Percentiles rank a stretch among this genome's conserved stretches.
These are phyloP conservation scores for Kentomonas sorsogonicus DNA, from an alignment of 208 protist species.

Conservation along the genomic window DNA sequence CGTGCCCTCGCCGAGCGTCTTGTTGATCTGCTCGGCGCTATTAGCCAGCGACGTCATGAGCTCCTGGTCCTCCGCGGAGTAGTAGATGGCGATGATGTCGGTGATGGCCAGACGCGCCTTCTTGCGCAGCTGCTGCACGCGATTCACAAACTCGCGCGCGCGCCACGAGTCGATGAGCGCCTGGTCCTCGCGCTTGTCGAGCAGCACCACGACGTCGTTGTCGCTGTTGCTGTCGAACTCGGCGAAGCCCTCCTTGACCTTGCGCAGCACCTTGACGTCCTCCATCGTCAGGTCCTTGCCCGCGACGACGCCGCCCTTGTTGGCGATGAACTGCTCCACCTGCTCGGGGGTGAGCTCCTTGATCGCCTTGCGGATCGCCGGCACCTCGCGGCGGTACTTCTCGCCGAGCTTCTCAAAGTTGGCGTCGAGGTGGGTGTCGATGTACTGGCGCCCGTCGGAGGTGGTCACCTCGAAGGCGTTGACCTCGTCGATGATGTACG, in stretches of 20 bases:
- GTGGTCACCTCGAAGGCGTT: slow-evolving; percentile 86
- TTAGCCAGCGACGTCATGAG: slow-evolving; percentile 66
- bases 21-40: slow-evolving; percentile 61
- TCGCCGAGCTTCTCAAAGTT: slow-evolving; percentile 89
- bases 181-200: slow-evolving; percentile 83
- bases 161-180: slow-evolving; percentile 83
- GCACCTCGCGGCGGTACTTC: slow-evolving; percentile 77
- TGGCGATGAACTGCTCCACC: slow-evolving; percentile 47
- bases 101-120: slow-evolving; percentile 81
- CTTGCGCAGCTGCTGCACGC: slow-evolving; percentile 97
- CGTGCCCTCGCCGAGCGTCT: slow-evolving; percentile 45
- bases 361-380: slow-evolving; percentile 77
- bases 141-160: slow-evolving; percentile 92
- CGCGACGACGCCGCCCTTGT: slow-evolving; percentile 34
- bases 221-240: slow-evolving; percentile 87
- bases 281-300: slow-evolving; percentile 70
- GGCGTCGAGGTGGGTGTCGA: slow-evolving; percentile 82
- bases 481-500: slow-evolving; percentile 92
- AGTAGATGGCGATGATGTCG: slow-evolving; percentile 76
- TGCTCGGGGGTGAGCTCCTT: slow-evolving; percentile 55
- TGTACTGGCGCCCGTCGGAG: slow-evolving; percentile 64
- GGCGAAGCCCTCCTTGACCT: slow-evolving; percentile 74
- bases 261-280: slow-evolving; percentile 85
- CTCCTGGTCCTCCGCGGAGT: slow-evolving; percentile 63
- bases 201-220: slow-evolving; percentile 85